A percentile compares a stretch with the other conserved stretches of the same genome.
These are phyloP conservation scores for Leishmania arabica DNA, from an alignment of 208 protist genomes.

Conservation along the genomic window DNA sequence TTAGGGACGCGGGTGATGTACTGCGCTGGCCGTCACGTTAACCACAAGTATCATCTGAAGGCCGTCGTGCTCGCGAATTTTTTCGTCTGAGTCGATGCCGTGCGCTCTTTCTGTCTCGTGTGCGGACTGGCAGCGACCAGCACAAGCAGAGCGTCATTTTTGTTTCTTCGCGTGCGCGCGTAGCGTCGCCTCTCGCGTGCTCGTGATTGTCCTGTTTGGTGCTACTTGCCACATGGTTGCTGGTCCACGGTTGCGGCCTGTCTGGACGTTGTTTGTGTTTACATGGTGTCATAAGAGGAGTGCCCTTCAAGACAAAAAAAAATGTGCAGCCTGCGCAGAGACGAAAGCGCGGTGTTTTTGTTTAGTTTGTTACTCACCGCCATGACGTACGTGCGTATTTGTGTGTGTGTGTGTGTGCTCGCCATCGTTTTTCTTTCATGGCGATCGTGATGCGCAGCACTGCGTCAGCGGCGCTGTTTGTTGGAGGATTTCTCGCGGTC, in stretches of 20 bases:
- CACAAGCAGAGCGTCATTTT: not conserved
- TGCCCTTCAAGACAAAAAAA: not conserved
- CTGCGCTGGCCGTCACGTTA: slow-evolving; percentile 91
- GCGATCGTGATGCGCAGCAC: not conserved
- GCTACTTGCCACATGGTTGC: not conserved
- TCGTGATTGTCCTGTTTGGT: not conserved
- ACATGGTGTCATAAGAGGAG: not conserved
- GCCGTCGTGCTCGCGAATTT: slow-evolving; percentile 93
- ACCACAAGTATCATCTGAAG: slow-evolving; percentile 93
- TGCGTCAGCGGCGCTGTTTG: not conserved
- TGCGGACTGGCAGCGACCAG: not conserved
- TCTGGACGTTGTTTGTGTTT: not conserved
- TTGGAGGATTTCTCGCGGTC: not conserved
- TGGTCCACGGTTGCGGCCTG: not conserved
- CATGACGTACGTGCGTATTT: not conserved
- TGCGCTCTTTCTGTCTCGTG: not conserved
- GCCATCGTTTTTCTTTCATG: not conserved
- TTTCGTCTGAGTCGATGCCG: slow-evolving; percentile 60
- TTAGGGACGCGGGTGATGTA: slow-evolving; percentile 92
- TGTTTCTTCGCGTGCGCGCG: not conserved
- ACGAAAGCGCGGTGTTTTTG: not conserved
- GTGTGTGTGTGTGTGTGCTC: not conserved
- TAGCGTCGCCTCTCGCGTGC: not conserved
- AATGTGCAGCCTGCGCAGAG: not conserved
- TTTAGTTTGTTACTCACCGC: not conserved